Base-by-base conservation (phyloP, 768 basidiomycete species). In the Coprinopsis marcescibilis region DNA sequence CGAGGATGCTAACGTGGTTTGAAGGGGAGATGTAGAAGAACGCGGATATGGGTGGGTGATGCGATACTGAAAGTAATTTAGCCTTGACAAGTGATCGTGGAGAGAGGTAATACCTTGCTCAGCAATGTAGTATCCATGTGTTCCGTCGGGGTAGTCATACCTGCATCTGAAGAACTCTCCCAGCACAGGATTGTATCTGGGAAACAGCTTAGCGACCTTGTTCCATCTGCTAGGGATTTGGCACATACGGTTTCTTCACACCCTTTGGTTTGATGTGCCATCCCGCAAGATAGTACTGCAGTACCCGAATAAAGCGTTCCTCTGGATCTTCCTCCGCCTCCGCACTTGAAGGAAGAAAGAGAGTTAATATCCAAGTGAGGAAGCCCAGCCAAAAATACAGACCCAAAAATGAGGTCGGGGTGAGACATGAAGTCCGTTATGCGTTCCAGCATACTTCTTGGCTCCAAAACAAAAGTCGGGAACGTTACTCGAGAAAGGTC, bases 231-330 rank as follows among this genome's bases (percentile, higher is more conserved):
- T 35, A 38, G 26, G 20, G 45, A 35, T 13, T 44, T 46, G 39
- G 43, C 26, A 72, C 87, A 67, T 58, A 93, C 81, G 95, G 95
- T 69, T 99, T 99, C 85, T 99, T 99, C 51, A 98, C 96, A 44
- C 93, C 96, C 69, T 89, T 94, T 55, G 96, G 94, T 67, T 97
- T 97, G 70, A 97, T 94, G 67, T 98, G 96, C 96, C 96, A 99
- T 19, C 96, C 96, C n/a, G 89, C 85, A 38, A 99, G 83, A 63
- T 97, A 99, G 63, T 94, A 96, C 52, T 88, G 85, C 26, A 97
- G 74, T 1, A 98, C 91, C 41, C 82, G 78, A 52, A 95, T 76
- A 64, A 97, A 97, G 35, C 96, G 74, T 60, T 95, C 93, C 62
- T 95, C 86, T 25, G 90, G 79, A 57, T 91, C 83, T 32, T 76